These are phyloP conservation scores for Cordyceps pruinosa DNA, from an alignment of 2,329 filamentous ascomycete species.

Conservation along the genomic window DNA sequence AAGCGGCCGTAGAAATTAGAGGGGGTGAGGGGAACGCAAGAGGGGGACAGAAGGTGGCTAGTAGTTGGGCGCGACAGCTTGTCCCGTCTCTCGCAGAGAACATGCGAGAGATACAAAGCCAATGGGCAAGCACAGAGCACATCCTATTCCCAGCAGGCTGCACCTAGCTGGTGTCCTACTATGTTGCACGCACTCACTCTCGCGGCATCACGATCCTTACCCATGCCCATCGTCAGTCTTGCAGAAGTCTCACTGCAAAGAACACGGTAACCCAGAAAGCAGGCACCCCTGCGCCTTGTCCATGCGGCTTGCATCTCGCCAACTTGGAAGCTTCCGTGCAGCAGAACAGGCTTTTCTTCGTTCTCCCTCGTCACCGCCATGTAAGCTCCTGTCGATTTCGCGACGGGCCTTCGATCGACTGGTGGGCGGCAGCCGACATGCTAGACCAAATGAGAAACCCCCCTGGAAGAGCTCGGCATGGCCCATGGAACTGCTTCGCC, in stretches of 20 bases:
- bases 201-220: background rate
- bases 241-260: background rate
- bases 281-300: background rate
- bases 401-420: background rate
- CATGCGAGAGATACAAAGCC: background rate
- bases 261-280: background rate
- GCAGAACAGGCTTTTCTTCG: background rate
- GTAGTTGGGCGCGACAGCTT: no score
- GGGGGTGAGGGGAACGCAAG: background rate
- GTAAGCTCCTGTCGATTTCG: background rate
- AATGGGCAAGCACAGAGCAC: background rate
- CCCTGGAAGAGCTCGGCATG: background rate
- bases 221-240: background rate
- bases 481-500: background rate
- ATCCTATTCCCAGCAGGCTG: background rate
- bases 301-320: background rate
- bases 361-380: conserved; percentile 1
- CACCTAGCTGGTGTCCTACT: background rate
- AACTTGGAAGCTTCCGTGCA: background rate
- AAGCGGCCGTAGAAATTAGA: conserved; percentile 2
- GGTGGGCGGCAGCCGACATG: background rate
- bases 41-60: background rate
- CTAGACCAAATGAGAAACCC: background rate
- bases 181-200: background rate
- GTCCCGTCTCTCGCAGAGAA: background rate